Evolutionary conservation across 164 flowering plant genomes (phyloP), one percentile per base, ranked within the genome.

Genomic region (Magnolia kwangsiensis): DNA sequence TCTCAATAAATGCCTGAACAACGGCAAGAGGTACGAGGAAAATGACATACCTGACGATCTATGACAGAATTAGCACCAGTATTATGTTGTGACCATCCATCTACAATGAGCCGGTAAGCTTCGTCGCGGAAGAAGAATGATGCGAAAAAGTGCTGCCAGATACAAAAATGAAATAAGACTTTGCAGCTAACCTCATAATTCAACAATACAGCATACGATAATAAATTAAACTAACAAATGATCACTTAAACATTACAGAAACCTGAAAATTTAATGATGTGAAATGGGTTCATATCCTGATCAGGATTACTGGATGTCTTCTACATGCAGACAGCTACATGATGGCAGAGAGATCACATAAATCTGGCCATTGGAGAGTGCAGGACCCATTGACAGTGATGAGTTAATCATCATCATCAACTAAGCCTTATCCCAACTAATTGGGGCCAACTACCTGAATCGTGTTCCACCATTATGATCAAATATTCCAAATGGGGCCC

Each of bases 121-220:
- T 96, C 99, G 84, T 96, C 99, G 69, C 99, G 98, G 1, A 95
- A 94, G 55, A 96, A 80, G 74, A 96, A 96, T 19, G 99, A 96
- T 49, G 97, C 91, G 78, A 96, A 96, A 83, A 96, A 94, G 84
- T 87, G 78, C 99, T 94, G 95, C 86, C 72, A 83, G 70, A 82
- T 71, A 73, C 63, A 11, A 55, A 24, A 73, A 71, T 67, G 50
- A 19, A 63, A 20, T 45, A 70, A 63, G 45, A 37, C 13, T 55
- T 11, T 11, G 18, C 18, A 16, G 18, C 61, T 16, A 55, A 72
- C 37, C 31, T n/a, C 19, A 45, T 61, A 67, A 7, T 10, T 19
- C n/a, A 59, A 27, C 4, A n/a, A 49, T 0, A 11, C 18, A 71
- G 8, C 13, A 50, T 4, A 29, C 14, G 71, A 29, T 4, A 29